Percentiles rank a stretch among this genome's conserved stretches.
These are phyloP conservation scores for Diaporthe capsici DNA, from an alignment of 2,329 filamentous ascomycete species.

Conservation along the genomic window DNA sequence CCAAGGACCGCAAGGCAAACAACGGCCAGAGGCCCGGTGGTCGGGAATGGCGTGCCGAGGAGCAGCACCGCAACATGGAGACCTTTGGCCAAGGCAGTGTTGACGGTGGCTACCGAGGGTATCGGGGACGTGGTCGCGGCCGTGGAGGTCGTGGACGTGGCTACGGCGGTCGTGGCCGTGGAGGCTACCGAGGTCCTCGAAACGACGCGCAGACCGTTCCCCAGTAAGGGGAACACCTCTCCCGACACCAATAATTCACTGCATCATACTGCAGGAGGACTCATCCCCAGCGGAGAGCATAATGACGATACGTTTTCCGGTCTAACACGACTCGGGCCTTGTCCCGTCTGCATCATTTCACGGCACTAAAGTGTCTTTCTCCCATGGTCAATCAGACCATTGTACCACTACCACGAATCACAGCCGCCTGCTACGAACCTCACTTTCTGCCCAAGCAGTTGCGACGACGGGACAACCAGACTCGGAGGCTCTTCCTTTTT, in stretches of 20 bases:
- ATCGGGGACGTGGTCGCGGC: conserved; percentile 84
- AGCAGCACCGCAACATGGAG: conserved; percentile 96
- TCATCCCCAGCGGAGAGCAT: neutral
- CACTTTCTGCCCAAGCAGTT: neutral
- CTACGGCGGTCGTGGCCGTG: conserved; percentile 53
- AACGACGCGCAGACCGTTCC: conserved; percentile 26
- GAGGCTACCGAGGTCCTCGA: conserved; percentile 50
- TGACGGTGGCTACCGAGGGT: conserved; percentile 82
- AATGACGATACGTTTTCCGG: conserved; percentile 24
- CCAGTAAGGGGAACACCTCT: conserved; percentile 12
- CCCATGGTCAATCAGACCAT: conserved; percentile 13
- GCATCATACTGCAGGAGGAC: neutral
- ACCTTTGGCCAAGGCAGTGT: conserved; percentile 98
- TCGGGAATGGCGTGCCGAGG: conserved; percentile 90
- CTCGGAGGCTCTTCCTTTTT: neutral
- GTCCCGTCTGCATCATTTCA: conserved; percentile 34
- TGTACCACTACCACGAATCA: conserved; percentile 36
- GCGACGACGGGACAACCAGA: conserved; percentile 8
- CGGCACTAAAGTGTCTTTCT: conserved; percentile 15
- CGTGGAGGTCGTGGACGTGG: conserved; percentile 70
- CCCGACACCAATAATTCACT: neutral
- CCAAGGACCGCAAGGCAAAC: conserved; percentile 87
- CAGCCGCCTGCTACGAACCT: conserved; percentile 9
- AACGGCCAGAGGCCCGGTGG: conserved; percentile 78
- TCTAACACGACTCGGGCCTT: neutral